Evolutionary conservation across 305 asterid genomes (phyloP), one percentile per base, ranked within the genome.

Genomic region (Fraxinus albicans): DNA sequence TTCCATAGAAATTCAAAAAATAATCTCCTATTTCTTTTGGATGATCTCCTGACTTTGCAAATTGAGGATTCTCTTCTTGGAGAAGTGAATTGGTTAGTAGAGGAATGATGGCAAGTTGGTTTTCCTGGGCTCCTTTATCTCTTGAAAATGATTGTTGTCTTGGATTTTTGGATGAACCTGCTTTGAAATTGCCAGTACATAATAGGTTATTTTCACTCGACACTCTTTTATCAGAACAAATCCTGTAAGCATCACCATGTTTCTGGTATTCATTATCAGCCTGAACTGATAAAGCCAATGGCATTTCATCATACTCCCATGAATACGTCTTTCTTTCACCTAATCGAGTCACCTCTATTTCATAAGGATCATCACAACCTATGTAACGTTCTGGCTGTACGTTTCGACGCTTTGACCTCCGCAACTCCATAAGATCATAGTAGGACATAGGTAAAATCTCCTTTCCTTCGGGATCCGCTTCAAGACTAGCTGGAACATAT

Each of bases 341-440:
- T 78, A 94, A 80, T 60, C 97, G 89, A 65, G 92, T 86, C 80
- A 90, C 88, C 81, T 93, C 98, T 33, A 93, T 73, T 77, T 94
- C 98, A 58, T 88, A 94, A 82, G 88, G 81, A 79, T 87, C 83
- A 79, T 93, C 99, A 72, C 93, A 86, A 0, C 89, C 99, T 77
- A 91, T 69, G 70, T 89, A 96, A 34, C 98, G 98, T 13, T 93
- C 97, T 5, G 99, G 98, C 78, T 88, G 88, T 27, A 91, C 83
- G 78, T 83, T 86, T 44, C 96, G 83, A 44, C 99, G 95, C 80
- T 91, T 94, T 10, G 99, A 96, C 86, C 99, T 88, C 60, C 99
- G 87, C 83, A 94, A 72, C 42, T 88, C 93, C 53, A 80, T 42
- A 73, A 83, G 83, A 53, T 91, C 94, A 63, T 81, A 84, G 17